A percentile compares a stretch with the other conserved stretches of the same genome.
phyloP scores from a whole-genome alignment of 1,284 basidiomycete genomes.

The Rugosomyces carneus region DNA sequence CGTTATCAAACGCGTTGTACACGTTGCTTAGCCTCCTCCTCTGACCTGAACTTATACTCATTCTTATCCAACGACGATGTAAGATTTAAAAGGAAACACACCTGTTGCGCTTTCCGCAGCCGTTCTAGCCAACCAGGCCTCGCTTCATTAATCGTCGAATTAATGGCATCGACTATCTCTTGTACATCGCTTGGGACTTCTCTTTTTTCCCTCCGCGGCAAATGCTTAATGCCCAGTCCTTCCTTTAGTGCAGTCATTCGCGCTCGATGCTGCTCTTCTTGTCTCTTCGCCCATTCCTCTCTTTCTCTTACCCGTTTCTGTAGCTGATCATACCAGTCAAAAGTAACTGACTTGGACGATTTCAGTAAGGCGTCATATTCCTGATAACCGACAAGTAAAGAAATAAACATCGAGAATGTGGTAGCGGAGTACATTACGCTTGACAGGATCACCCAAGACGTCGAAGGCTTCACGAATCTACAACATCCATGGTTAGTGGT shows the following conservation, averaged over 20 bases:
- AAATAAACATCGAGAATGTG: not conserved
- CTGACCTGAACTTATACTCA: slow-evolving; percentile 13
- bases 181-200: slow-evolving; percentile 33
- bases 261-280: slow-evolving; percentile 39
- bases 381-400: slow-evolving; percentile 25
- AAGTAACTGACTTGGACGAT: slow-evolving; percentile 20
- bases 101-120: slow-evolving; percentile 23
- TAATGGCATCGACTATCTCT: slow-evolving; percentile 45
- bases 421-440: slow-evolving; percentile 45
- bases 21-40: slow-evolving; percentile 11
- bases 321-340: slow-evolving; percentile 34
- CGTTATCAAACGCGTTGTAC: slow-evolving; percentile 10
- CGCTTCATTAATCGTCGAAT: slow-evolving; percentile 40
- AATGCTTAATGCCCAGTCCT: slow-evolving; percentile 25
- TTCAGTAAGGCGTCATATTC: slow-evolving; percentile 46
- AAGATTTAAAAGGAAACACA: slow-evolving; percentile 2
- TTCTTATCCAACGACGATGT: not conserved
- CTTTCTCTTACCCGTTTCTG: slow-evolving; percentile 48
- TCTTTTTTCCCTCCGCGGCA: slow-evolving; percentile 31
- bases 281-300: slow-evolving; percentile 52
- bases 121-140: slow-evolving; percentile 63
- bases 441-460: slow-evolving; percentile 46
- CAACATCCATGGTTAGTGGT: too few species aligned
- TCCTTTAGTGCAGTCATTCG: slow-evolving; percentile 35
- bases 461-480: slow-evolving; percentile 55